phyloP scores from a whole-genome alignment of 2,329 filamentous ascomycete genomes.

The Paramyrothecium roridum region DNA sequence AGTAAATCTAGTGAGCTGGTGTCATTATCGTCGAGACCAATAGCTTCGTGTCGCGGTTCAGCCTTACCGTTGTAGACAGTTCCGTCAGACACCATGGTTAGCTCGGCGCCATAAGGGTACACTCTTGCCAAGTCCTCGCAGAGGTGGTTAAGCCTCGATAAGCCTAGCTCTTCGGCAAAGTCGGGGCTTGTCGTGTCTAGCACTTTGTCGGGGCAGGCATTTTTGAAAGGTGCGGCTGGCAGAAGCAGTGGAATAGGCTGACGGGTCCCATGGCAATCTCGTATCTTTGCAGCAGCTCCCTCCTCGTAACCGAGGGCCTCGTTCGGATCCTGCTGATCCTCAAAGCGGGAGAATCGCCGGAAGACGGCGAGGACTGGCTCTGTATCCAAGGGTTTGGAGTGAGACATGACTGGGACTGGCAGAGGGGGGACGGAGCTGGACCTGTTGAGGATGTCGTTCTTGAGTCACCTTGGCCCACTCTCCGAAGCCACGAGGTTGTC shows the following conservation, averaged over 20 bases:
- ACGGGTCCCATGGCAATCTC: not conserved
- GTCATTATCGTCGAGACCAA: not conserved
- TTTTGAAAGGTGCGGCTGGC: conserved; percentile 4
- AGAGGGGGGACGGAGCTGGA: not conserved
- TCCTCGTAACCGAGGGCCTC: not conserved
- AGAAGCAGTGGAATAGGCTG: conserved; percentile 1
- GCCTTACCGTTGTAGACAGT: conserved; percentile 4
- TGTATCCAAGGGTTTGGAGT: not conserved
- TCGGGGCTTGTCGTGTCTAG: conserved; percentile 1
- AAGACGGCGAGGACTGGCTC: conserved; percentile 1
- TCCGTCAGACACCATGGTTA: conserved; percentile 3
- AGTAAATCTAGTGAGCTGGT: conserved; percentile 1
- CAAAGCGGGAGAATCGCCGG: not conserved
- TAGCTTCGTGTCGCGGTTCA: not conserved
- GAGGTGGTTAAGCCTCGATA: conserved; percentile 2
- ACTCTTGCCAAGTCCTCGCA: conserved; percentile 2
- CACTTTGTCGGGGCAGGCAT: conserved; percentile 2
- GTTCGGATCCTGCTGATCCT: not conserved
- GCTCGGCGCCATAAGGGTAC: conserved; percentile 1
- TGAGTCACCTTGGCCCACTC: not conserved
- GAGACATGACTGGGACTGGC: conserved; percentile 10
- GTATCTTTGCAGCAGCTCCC: not conserved
- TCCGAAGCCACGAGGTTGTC: not conserved
- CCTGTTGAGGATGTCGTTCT: too few species aligned
- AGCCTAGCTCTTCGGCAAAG: conserved; percentile 4